These are phyloP conservation scores for Thelonectria discophora DNA, from an alignment of 2,329 filamentous ascomycete species.

Conservation along the genomic window DNA sequence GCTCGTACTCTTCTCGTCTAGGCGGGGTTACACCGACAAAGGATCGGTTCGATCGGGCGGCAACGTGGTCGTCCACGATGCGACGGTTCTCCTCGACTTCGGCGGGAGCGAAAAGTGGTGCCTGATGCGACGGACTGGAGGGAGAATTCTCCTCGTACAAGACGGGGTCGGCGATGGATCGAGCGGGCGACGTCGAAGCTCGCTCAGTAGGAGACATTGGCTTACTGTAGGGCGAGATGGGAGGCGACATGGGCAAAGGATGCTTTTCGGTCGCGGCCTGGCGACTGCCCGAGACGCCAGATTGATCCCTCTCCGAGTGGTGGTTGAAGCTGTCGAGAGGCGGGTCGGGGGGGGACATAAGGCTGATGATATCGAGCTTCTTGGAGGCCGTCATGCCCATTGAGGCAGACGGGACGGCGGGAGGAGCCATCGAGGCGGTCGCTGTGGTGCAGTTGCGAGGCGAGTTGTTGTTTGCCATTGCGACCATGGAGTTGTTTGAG, in stretches of 20 bases:
- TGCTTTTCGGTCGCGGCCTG: conserved; percentile 44
- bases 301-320: conserved; percentile 31
- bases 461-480: conserved; percentile 43
- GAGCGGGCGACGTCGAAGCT: conserved; percentile 41
- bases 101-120: conserved; percentile 59
- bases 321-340: conserved; percentile 62
- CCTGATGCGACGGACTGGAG: conserved; percentile 52
- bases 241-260: conserved; percentile 62
- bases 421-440: conserved; percentile 44
- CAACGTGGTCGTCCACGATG: conserved; percentile 61
- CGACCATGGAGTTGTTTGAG: conserved; percentile 25
- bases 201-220: conserved; percentile 47
- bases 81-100: conserved; percentile 54
- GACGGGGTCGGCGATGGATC: conserved; percentile 62
- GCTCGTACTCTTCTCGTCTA: conserved; percentile 61
- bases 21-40: conserved; percentile 59
- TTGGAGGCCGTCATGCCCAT: conserved; percentile 41
- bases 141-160: conserved; percentile 59
- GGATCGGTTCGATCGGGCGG: conserved; percentile 52
- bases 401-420: conserved; percentile 37
- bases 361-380: conserved; percentile 61
- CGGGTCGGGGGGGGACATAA: conserved; percentile 71
- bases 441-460: conserved; percentile 26
- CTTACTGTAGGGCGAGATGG: conserved; percentile 61
- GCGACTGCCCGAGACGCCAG: conserved; percentile 35